These are phyloP conservation scores for Claviceps quebecensis DNA, from an alignment of 2,329 filamentous ascomycete species.

Conservation along the genomic window DNA sequence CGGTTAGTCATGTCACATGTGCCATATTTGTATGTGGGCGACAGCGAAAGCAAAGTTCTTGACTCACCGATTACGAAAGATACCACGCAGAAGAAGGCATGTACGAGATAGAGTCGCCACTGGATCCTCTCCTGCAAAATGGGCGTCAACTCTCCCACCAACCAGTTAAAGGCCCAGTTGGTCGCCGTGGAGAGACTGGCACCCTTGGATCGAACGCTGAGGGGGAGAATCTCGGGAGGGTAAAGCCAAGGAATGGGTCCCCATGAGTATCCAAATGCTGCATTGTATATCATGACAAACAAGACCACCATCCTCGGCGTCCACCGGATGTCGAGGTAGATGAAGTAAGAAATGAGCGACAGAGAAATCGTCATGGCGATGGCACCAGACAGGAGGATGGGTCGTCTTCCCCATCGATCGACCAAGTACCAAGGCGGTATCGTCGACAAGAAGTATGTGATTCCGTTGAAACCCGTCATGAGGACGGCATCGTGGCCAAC, in stretches of 20 bases:
- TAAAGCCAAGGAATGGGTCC: conserved; percentile 97
- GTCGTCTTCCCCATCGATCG: conserved; percentile 76
- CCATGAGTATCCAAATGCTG: conserved; percentile 89
- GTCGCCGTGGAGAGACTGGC: conserved; percentile 90
- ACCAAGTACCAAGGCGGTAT: conserved; percentile 96
- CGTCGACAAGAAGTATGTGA: conserved; percentile 79
- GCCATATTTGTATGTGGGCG: background rate
- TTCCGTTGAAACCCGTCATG: conserved; percentile 93
- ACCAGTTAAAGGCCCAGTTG: conserved; percentile 98
- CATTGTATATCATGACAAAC: conserved; percentile 98
- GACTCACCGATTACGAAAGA: conserved; percentile 88
- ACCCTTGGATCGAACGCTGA: conserved; percentile 94
- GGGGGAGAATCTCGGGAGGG: conserved; percentile 91
- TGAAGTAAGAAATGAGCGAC: conserved; percentile 86
- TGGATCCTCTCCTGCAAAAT: conserved; percentile 82
- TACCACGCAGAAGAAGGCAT: conserved; percentile 90
- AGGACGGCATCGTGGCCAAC: conserved; percentile 76
- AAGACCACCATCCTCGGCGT: conserved; percentile 80
- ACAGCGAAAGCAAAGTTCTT: background rate
- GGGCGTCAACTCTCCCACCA: conserved; percentile 90
- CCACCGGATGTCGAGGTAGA: conserved; percentile 65
- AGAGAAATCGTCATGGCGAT: conserved; percentile 80
- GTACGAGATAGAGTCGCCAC: conserved; percentile 87
- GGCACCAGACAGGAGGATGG: conserved; percentile 81
- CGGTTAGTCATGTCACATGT: conserved; percentile 1